These are phyloP conservation scores for Gnetum montanum DNA, from an alignment of 75 land plant genomes.

Conservation along the genomic window DNA sequence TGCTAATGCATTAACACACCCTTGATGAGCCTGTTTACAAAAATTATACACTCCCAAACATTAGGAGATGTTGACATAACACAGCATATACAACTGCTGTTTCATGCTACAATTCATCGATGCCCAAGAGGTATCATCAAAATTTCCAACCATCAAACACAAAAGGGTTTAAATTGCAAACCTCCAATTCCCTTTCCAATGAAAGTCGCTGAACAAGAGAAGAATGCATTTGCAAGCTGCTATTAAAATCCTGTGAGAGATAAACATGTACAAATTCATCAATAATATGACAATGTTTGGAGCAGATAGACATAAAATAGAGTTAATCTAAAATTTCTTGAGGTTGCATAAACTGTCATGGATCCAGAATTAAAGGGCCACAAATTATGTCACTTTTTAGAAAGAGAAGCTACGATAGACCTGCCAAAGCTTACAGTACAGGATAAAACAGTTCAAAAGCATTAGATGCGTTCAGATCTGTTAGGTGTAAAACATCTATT, in stretches of 20 bases:
- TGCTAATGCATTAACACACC: constrained; percentile 92
- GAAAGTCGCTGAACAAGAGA: constrained; percentile 65
- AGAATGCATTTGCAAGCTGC: constrained; percentile 79
- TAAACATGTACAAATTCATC: background rate
- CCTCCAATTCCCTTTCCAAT: constrained; percentile 73
- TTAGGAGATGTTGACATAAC: background rate
- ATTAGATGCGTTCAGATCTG: too few relatives aligned
- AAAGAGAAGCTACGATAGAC: too few relatives aligned
- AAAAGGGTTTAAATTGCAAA: constrained; percentile 14
- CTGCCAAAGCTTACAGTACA: too few relatives aligned
- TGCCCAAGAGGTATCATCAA: background rate
- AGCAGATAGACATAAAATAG: too few relatives aligned
- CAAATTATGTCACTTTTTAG: too few relatives aligned
- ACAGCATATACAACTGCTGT: background rate
- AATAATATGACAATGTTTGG: too few relatives aligned
- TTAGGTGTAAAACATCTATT: too few relatives aligned
- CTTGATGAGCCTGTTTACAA: constrained; percentile 79
- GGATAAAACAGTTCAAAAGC: too few relatives aligned
- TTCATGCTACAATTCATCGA: background rate
- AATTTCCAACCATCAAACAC: background rate
- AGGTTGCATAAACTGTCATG: too few relatives aligned
- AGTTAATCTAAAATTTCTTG: too few relatives aligned
- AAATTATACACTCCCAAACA: background rate
- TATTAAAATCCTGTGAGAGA: constrained; percentile 26
- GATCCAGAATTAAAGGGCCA: too few relatives aligned